Percentiles rank a stretch among this genome's conserved stretches.
phyloP scores from a whole-genome alignment of 2,329 filamentous ascomycete genomes.

The Colletotrichum sp. region DNA sequence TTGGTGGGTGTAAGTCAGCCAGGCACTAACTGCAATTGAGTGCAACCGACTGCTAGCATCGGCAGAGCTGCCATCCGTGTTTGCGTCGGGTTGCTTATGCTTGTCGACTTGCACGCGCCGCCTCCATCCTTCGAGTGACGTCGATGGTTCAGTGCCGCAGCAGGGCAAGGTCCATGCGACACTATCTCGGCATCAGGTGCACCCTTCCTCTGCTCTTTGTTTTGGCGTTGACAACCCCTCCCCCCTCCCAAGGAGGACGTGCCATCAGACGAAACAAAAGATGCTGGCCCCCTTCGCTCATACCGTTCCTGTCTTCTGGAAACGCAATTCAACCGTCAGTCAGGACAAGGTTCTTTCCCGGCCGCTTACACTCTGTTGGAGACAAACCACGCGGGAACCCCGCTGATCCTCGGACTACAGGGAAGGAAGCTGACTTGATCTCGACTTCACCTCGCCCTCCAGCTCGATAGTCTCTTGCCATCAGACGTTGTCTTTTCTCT shows the following conservation, averaged over 20 bases:
- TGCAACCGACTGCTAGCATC: neutral
- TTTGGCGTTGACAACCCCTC: neutral
- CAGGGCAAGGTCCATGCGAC: neutral
- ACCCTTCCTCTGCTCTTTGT: neutral
- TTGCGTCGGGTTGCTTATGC: neutral
- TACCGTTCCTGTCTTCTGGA: neutral
- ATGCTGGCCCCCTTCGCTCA: neutral
- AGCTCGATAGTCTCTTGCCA: neutral
- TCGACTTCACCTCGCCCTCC: neutral
- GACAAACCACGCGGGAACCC: neutral
- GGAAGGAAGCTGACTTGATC: constrained; percentile 7
- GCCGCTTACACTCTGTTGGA: neutral
- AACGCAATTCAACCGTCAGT: neutral
- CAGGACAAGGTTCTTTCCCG: neutral
- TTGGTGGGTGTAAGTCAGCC: neutral
- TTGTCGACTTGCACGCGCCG: neutral
- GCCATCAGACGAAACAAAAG: constrained; percentile 17
- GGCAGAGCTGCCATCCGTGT: neutral
- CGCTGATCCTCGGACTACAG: constrained; percentile 3
- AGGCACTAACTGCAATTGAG: neutral
- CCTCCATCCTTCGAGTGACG: constrained; percentile 2
- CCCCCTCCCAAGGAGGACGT: neutral
- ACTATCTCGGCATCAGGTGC: constrained; percentile 6
- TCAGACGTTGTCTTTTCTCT: neutral
- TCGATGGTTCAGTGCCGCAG: neutral